Base-by-base conservation (phyloP, 371 early-diverging fungal species). In the Mortierella sp. region DNA sequence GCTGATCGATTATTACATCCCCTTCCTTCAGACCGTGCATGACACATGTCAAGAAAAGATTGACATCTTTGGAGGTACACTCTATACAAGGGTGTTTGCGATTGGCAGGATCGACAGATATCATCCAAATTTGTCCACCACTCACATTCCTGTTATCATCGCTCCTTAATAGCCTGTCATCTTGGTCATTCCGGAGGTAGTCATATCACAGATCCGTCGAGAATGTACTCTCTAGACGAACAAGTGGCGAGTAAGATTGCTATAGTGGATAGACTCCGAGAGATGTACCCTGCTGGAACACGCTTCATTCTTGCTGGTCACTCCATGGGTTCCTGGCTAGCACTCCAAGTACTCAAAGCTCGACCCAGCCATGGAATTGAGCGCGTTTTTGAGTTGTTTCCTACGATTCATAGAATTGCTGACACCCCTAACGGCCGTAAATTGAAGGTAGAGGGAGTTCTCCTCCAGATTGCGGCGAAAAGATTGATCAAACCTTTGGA, bases 341-440 rank as follows among this genome's bases (percentile, higher is more conserved):
- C 75, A 11, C 55, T 83, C 11, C 67, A 84, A 68, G 74, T 89
- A n/a, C 77, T 94, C 32, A 90, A 89, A 63, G 81, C 84, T 22
- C 86, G 92, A 10, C 92, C 91, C 11, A 71, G 84, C 45, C 86
- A 87, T 60, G 83, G 85, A 13, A 91, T 96, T 40, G 82, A 81
- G 43, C 89, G 90, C 4, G 73, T 93, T 4, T 87, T 94, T 63
- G 87, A 87, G 1, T 82, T 96, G 63, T 96, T 96, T 71, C 97
- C 97, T 10, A 92, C 95, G 0, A 74, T 96, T 4, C 90, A 91
- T 50, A 85, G 91, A 28, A 94, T 96, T 67, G 91, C 90, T 0
- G 78, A 87, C 8, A 93, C 95, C 16, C 95, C 95, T 5, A 91
- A 93, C 33, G 97, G 96, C 4, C 85, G 86, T 8, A 81, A 88